These are phyloP conservation scores for Lobosporangium transversale DNA, from an alignment of 192 early-diverging fungal genomes.

Conservation along the genomic window DNA sequence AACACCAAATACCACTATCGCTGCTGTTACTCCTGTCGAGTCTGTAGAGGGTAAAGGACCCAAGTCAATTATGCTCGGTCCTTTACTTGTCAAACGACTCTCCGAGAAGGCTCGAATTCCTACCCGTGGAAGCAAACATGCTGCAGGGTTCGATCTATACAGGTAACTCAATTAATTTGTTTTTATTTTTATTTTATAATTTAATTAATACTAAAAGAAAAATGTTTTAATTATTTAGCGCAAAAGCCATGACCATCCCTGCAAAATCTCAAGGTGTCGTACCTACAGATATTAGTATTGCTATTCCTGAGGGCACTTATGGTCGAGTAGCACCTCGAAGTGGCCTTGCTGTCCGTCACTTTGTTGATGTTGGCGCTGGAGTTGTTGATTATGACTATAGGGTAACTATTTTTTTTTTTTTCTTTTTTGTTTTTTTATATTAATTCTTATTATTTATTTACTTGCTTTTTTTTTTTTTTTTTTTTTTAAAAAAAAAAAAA, in stretches of 20 bases:
- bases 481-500: too few relatives aligned
- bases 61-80: conserved; percentile 23
- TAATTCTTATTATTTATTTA: neutral
- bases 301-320: conserved; percentile 88
- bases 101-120: conserved; percentile 81
- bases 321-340: conserved; percentile 95
- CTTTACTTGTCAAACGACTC: conserved; percentile 76
- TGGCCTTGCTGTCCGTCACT: conserved; percentile 91
- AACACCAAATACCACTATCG: too few relatives aligned
- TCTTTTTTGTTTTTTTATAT: neutral
- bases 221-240: conserved; percentile 42
- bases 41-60: neutral
- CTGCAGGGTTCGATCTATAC: conserved; percentile 96
- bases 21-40: neutral
- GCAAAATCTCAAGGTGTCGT: conserved; percentile 83
- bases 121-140: conserved; percentile 77
- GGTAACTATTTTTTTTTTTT: conserved; percentile 2
- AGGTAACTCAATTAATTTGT: conserved; percentile 54
- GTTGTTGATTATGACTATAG: conserved; percentile 87
- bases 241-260: conserved; percentile 73
- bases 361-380: conserved; percentile 89
- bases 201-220: too few relatives aligned
- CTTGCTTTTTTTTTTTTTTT: neutral
- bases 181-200: conserved; percentile 4
- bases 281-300: conserved; percentile 87